Percentiles rank a stretch among this genome's conserved stretches.
Conservation (phyloP, 2,329 filamentous ascomycete genomes). For the Colletotrichum zoysiae region DNA sequence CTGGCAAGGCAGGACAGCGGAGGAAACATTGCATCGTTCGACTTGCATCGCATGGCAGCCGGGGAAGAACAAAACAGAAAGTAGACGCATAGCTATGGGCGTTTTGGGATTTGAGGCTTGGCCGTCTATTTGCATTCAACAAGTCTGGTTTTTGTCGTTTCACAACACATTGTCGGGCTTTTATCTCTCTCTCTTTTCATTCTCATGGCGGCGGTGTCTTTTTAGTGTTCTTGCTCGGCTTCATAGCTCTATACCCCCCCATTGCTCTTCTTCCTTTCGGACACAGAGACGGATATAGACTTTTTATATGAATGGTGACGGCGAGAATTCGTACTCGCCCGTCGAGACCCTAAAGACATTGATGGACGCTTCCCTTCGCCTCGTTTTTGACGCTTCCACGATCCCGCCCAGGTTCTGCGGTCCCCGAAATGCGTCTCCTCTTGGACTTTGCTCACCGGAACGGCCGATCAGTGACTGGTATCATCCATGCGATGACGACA, state of each 20-base stretch:
- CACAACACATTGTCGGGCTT: not conserved
- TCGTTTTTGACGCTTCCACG: not conserved
- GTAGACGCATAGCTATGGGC: constrained; percentile 13
- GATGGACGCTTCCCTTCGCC: not conserved
- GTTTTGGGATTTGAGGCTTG: not conserved
- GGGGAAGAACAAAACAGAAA: not conserved
- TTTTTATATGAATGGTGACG: constrained; percentile 6
- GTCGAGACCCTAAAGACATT: not conserved
- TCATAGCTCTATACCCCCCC: constrained; percentile 18
- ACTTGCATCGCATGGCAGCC: constrained; percentile 13
- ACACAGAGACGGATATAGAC: constrained; percentile 7
- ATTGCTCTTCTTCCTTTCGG: constrained; percentile 1
- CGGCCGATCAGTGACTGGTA: not conserved
- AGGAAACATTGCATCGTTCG: not conserved
- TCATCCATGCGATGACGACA: not conserved
- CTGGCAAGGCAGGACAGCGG: not conserved
- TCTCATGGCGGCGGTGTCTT: constrained; percentile 2
- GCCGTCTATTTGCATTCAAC: not conserved
- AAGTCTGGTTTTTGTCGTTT: not conserved
- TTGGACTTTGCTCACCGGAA: not conserved
- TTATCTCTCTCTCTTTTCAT: not conserved
- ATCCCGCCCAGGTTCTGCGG: not conserved
- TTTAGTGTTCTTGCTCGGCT: not conserved
- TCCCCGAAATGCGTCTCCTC: not conserved
- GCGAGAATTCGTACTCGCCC: not conserved